Conservation (phyloP, 768 basidiomycete species). For the Auriscalpium orientale region DNA sequence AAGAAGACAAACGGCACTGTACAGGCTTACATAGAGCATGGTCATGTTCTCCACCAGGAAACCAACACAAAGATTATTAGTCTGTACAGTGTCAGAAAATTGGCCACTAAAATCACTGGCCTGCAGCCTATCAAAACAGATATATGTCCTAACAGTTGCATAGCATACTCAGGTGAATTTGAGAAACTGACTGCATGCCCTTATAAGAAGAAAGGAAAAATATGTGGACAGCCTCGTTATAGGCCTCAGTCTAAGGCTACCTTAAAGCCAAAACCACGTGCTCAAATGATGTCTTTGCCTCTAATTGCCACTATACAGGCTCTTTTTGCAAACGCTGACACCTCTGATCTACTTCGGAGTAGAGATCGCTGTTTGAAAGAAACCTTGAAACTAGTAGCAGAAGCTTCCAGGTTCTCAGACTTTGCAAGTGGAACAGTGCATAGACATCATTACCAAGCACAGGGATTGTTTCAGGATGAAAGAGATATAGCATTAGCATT, state of each 20-base stretch:
- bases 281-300: neutral
- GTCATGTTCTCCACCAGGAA: constrained; percentile 13
- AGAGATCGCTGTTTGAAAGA: neutral
- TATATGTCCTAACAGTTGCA: neutral
- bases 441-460: neutral
- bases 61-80: constrained; percentile 6
- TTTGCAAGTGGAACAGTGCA: neutral
- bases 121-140: neutral
- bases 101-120: neutral
- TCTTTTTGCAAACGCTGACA: neutral
- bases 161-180: neutral
- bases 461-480: neutral
- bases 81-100: neutral
- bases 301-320: neutral
- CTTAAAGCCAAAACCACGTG: neutral
- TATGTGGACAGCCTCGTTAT: neutral
- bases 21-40: constrained; percentile 17
- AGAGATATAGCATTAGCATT: constrained; percentile 20
- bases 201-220: neutral
- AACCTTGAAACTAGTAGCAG: neutral
- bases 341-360: neutral
- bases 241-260: neutral
- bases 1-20: constrained; percentile 17
- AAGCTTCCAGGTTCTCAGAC: neutral
- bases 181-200: neutral